Evolutionary conservation across 202 grass and related monocot genomes (phyloP), one percentile per base, ranked within the genome.

Genomic region (Dendrocalamus latiflorus): DNA sequence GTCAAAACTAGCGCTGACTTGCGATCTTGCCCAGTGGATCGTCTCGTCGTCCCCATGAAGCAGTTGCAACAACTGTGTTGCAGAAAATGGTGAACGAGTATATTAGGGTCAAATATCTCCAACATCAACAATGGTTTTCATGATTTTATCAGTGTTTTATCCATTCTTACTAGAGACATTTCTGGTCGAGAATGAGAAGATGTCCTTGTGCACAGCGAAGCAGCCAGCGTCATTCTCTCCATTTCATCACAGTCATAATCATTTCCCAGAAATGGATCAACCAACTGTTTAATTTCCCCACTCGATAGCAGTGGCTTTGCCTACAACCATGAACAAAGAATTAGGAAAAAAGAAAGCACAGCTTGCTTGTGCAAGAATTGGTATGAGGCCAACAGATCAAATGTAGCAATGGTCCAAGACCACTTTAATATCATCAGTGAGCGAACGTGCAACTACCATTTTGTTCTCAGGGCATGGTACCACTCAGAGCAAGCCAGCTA

Each of bases 291-390:
- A 50, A 96, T 90, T 45, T 94, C 90, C 54, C 88, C 89, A 22
- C 45, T 82, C 60, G 85, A 83, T 33, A 99, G 87, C 20, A 99
- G 70, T 34, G 88, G 97, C 64, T 93, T 94, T 69, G 97, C 97
- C 97, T 99, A 68, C 71, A 80, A 86, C 65, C 65, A 48, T 81
- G 30, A 57, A 50, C 12, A 33, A 30, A 17, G 26, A 82, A 34
- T 78, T 13, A 61, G 33, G 2, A 25, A 58, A 81, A 70, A 43
- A 78, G 12, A 78, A 81, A 44, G 44, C 10, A 28, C 10, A 34
- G 8, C 54, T 44, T 10, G 49, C 65, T 39, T 50, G 57, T 76
- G 69, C 68, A 74, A 38, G 39, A 43, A 13, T 62, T 42, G 49
- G 8, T 34, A 73, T 28, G 25, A 21, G 33, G 11, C 42, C 17